Base-by-base conservation (phyloP, 306 rosid species). In the Dryas octopetala region DNA sequence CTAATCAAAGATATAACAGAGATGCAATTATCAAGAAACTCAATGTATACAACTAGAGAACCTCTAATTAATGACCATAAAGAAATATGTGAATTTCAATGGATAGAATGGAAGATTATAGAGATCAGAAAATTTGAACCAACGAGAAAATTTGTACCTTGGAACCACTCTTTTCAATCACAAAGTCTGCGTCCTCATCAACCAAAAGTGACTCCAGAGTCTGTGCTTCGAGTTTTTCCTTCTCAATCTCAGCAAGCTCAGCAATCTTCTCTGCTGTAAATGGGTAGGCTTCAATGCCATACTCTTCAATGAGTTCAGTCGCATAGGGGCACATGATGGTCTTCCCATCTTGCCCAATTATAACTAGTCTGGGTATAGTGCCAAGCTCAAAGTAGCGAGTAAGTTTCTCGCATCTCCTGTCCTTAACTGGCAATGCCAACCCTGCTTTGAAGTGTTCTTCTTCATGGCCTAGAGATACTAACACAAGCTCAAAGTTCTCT, bases 281-380 rank as follows among this genome's bases (percentile, higher is more conserved):
- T 26, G 91, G 91, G 52, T 79, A 87, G 63, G 89, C 85, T 6
- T 49, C 62, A 75, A 73, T 41, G 5, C 88, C 88, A 68, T 84
- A 77, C 38, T 84, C 87, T 68, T 84, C 85, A 50, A 87, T 64
- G 57, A 67, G 74, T 53, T 80, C 83, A 51, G 74, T 74, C 26
- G 76, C 89, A 76, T 85, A 68, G 23, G 82, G 16, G n/a, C 78
- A 58, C 45, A 82, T 46, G 46, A 82, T 46, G 46, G 88, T 87
- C 81, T 80, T 80, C 66, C 89, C 91, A 54, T 87, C 88, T 26
- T 73, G 74, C 26, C 91, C 89, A 62, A 87, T 77, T 57, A 87
- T 76, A 41, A 80, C 84, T 5, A 85, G 60, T 2, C 78, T 75
- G 12, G 91, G 91, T 62, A 85, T 43, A 9, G 46, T 49, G 9